These are phyloP conservation scores for Ophiostoma quercus DNA, from an alignment of 2,329 filamentous ascomycete species.

Conservation along the genomic window DNA sequence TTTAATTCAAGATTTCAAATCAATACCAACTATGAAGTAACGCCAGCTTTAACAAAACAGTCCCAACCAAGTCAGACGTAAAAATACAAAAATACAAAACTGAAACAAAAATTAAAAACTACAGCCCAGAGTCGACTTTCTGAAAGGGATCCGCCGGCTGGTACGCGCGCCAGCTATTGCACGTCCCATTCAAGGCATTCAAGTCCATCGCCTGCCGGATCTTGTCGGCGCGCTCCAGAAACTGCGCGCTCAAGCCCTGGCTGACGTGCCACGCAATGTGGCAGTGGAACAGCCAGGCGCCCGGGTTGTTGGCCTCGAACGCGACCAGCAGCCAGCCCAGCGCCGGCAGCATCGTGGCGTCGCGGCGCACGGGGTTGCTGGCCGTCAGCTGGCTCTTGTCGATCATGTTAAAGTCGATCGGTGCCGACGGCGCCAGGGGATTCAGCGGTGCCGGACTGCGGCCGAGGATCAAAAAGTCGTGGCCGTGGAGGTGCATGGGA, in stretches of 20 bases:
- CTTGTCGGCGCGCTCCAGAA: constrained; percentile 37
- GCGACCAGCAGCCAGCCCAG: constrained; percentile 45
- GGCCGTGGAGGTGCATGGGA: constrained; percentile 35
- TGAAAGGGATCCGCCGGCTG: too few relatives aligned
- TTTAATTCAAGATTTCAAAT: too few relatives aligned
- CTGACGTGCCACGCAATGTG: constrained; percentile 48
- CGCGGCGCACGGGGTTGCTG: constrained; percentile 44
- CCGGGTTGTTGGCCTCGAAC: constrained; percentile 48
- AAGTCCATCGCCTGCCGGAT: constrained; percentile 12
- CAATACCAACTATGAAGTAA: too few relatives aligned
- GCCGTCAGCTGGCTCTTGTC: too few relatives aligned
- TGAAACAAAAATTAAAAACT: too few relatives aligned
- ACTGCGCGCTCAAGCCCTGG: constrained; percentile 48
- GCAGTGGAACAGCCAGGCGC: constrained; percentile 46
- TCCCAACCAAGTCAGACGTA: too few relatives aligned
- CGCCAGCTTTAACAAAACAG: too few relatives aligned
- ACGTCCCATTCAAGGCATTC: too few relatives aligned
- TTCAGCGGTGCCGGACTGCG: constrained; percentile 27
- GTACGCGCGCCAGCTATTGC: too few relatives aligned
- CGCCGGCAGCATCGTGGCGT: constrained; percentile 42
- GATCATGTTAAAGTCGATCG: too few relatives aligned
- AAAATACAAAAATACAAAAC: too few relatives aligned
- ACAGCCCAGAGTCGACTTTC: too few relatives aligned
- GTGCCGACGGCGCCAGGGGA: constrained; percentile 29
- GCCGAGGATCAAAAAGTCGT: constrained; percentile 35